Evolutionary conservation across 1,284 basidiomycete species (phyloP).

Genomic region (Rhodotorula sp.): DNA sequence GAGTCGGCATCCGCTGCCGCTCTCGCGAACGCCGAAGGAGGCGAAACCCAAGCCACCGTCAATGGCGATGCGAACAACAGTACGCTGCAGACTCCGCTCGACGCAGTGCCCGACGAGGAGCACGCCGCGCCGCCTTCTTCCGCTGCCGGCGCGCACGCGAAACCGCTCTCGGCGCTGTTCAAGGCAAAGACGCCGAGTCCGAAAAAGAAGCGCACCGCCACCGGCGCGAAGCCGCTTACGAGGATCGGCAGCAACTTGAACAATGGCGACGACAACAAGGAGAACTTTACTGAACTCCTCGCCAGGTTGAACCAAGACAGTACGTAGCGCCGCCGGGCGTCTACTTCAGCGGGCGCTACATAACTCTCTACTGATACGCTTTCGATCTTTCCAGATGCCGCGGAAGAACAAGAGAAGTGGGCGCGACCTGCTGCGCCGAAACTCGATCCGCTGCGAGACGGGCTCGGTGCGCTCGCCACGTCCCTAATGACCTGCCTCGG

Average conservation of each 20-base stretch:
- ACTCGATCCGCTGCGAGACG: slow-evolving; percentile 62
- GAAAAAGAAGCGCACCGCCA: slow-evolving; percentile 19
- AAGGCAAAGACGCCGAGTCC: slow-evolving; percentile 18
- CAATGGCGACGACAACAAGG: slow-evolving; percentile 24
- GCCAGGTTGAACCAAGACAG: slow-evolving; percentile 35
- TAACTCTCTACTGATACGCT: neutral
- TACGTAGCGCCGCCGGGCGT: slow-evolving; percentile 3
- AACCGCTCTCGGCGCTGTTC: slow-evolving; percentile 37
- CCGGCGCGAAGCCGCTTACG: slow-evolving; percentile 28
- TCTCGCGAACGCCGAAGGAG: neutral
- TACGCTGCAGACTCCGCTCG: neutral
- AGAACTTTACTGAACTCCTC: slow-evolving; percentile 35
- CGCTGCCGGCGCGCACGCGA: slow-evolving; percentile 39
- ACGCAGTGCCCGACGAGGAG: slow-evolving; percentile 35
- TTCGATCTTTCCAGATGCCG: slow-evolving; percentile 8
- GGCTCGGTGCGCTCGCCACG: slow-evolving; percentile 56
- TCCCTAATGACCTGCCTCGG: slow-evolving; percentile 3
- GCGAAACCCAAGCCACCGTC: neutral
- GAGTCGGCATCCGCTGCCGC: neutral
- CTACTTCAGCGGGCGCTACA: neutral
- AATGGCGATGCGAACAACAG: neutral
- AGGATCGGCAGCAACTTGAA: slow-evolving; percentile 15
- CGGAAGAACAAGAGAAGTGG: slow-evolving; percentile 58
- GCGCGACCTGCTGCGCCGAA: slow-evolving; percentile 62
- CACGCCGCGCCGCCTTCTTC: slow-evolving; percentile 37